phyloP scores from a whole-genome alignment of 768 basidiomycete genomes.

The Hygrophorus pudorinus region DNA sequence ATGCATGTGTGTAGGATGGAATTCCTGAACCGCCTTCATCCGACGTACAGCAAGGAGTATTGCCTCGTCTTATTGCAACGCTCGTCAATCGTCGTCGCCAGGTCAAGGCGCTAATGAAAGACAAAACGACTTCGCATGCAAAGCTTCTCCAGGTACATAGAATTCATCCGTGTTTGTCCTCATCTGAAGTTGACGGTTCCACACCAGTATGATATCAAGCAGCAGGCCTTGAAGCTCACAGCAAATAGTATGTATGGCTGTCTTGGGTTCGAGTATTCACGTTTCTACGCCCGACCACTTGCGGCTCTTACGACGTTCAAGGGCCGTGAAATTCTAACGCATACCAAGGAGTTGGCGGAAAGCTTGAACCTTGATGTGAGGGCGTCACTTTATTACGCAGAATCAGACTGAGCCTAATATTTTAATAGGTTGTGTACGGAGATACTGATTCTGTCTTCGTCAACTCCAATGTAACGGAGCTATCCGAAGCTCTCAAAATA shows the following conservation, averaged over 20 bases:
- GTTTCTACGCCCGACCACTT: slow-evolving; percentile 95
- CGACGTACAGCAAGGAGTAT: slow-evolving; percentile 70
- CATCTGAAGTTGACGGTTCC: background rate
- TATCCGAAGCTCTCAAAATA: slow-evolving; percentile 84
- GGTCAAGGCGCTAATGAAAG: slow-evolving; percentile 95
- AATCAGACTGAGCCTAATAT: background rate
- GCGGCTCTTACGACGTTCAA: slow-evolving; percentile 97
- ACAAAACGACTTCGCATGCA: slow-evolving; percentile 56
- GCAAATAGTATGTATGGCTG: slow-evolving; percentile 99
- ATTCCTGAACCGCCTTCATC: slow-evolving; percentile 81
- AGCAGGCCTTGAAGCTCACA: slow-evolving; percentile 92
- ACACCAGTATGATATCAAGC: slow-evolving; percentile 87
- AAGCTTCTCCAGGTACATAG: slow-evolving; percentile 68
- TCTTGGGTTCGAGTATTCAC: slow-evolving; percentile 92
- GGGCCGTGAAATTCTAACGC: slow-evolving; percentile 92
- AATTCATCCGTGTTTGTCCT: background rate
- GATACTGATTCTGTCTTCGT: slow-evolving; percentile 99
- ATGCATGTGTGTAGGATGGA: slow-evolving; percentile 47
- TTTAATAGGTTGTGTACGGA: slow-evolving; percentile 84
- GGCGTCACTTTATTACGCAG: background rate
- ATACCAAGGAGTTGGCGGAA: slow-evolving; percentile 89
- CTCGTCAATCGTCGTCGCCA: slow-evolving; percentile 83
- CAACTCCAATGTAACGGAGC: slow-evolving; percentile 87
- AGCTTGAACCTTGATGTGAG: slow-evolving; percentile 81
- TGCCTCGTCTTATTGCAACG: slow-evolving; percentile 97